A percentile compares a stretch with the other conserved stretches of the same genome.
Conservation (phyloP, 2,329 filamentous ascomycete species). For the Phaeophleospora eucalypticola region DNA sequence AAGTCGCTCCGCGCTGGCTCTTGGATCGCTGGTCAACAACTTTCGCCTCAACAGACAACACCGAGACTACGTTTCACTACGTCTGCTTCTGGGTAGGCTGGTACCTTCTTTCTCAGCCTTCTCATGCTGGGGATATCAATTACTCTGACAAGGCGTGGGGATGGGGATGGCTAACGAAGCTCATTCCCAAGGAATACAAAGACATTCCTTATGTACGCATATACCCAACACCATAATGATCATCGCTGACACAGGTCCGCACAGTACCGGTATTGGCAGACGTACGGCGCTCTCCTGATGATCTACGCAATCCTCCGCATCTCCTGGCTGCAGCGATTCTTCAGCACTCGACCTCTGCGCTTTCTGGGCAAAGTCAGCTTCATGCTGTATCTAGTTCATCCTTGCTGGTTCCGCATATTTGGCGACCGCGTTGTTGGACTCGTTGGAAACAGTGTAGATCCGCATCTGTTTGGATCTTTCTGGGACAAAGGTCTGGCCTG, state of each 20-base stretch:
- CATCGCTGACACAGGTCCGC: too few relatives aligned
- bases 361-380: conserved; percentile 61
- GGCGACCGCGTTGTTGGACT: conserved; percentile 52
- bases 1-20: not conserved
- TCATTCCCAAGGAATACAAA: conserved; percentile 34
- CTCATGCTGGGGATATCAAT: conserved; percentile 10
- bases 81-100: conserved; percentile 7
- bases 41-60: conserved; percentile 2
- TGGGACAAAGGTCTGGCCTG: conserved; percentile 51
- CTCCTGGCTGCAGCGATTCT: conserved; percentile 45
- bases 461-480: conserved; percentile 39
- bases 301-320: conserved; percentile 50
- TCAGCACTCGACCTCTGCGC: conserved; percentile 49
- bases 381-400: conserved; percentile 59
- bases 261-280: conserved; percentile 54
- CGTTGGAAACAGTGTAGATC: conserved; percentile 38
- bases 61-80: not conserved
- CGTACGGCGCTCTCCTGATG: conserved; percentile 51
- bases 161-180: conserved; percentile 52
- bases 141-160: conserved; percentile 51
- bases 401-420: conserved; percentile 51
- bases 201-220: too few relatives aligned
- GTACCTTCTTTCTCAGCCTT: conserved; percentile 19
- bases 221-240: too few relatives aligned
- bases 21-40: too few relatives aligned